Percentiles rank a stretch among this genome's conserved stretches.
phyloP scores from a whole-genome alignment of 2,329 filamentous ascomycete genomes.

The Sporothrix humicola region DNA sequence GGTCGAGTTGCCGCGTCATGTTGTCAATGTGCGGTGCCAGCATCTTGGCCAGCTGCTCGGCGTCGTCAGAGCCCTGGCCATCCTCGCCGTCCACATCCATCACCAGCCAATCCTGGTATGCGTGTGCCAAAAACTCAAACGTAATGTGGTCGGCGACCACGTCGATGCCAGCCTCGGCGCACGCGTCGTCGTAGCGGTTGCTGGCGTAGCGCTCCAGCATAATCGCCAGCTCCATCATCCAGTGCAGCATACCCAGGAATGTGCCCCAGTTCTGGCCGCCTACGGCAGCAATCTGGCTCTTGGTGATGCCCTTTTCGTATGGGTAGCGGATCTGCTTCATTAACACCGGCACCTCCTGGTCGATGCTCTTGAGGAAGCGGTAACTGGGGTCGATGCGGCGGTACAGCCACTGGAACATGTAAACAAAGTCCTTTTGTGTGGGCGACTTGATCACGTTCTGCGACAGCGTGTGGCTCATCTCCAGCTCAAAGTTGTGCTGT shows the following conservation, averaged over 20 bases:
- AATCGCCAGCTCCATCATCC: slow-evolving; percentile 97
- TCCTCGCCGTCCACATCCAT: slow-evolving; percentile 89
- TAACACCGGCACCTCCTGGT: slow-evolving; percentile 90
- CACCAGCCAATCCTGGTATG: slow-evolving; percentile 91
- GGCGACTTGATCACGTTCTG: slow-evolving; percentile 91
- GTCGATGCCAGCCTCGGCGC: slow-evolving; percentile 84
- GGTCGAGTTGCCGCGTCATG: slow-evolving; percentile 89
- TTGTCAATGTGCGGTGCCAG: slow-evolving; percentile 82
- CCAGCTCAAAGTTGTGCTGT: slow-evolving; percentile 94
- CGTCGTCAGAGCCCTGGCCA: slow-evolving; percentile 73
- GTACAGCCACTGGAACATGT: slow-evolving; percentile 98
- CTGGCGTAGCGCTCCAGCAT: slow-evolving; percentile 85
- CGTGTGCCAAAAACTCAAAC: slow-evolving; percentile 86
- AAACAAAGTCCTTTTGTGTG: slow-evolving; percentile 97
- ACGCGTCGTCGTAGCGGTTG: slow-evolving; percentile 87
- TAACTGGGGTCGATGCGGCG: slow-evolving; percentile 94
- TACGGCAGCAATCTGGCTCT: slow-evolving; percentile 92
- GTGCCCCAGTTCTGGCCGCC: slow-evolving; percentile 97
- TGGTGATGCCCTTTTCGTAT: slow-evolving; percentile 93
- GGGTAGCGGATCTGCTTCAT: slow-evolving; percentile 94
- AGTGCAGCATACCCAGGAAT: slow-evolving; percentile 91
- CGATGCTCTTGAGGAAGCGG: slow-evolving; percentile 90
- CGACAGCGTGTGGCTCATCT: slow-evolving; percentile 93
- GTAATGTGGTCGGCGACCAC: slow-evolving; percentile 90
- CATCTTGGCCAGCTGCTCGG: slow-evolving; percentile 73